A percentile compares a stretch with the other conserved stretches of the same genome.
Conservation (phyloP, 257 asterid species). For the Orobanche coerulescens region DNA sequence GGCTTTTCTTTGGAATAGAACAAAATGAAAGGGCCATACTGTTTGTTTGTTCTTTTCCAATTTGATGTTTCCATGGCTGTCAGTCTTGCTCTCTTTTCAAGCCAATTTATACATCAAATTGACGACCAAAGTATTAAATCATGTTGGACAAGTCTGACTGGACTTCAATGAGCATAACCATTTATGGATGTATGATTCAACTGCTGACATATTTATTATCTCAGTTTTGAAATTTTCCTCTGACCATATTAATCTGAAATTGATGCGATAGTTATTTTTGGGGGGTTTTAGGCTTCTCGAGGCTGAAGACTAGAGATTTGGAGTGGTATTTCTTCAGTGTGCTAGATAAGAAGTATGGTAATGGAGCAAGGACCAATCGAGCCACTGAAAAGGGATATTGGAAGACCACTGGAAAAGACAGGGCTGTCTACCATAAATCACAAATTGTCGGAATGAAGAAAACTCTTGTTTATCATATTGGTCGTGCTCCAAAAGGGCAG, state of each 20-base stretch:
- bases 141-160: background rate
- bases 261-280: background rate
- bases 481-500: conserved; percentile 92
- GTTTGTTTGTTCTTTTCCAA: background rate
- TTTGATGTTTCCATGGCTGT: background rate
- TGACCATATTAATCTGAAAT: conserved; percentile 1
- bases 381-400: conserved; percentile 90
- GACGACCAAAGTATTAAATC: background rate
- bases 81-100: background rate
- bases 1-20: background rate
- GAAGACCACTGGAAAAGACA: conserved; percentile 97
- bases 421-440: conserved; percentile 62
- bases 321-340: conserved; percentile 94
- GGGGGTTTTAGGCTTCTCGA: conserved; percentile 49
- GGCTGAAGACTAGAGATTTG: conserved; percentile 64
- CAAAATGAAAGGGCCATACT: no score
- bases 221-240: background rate
- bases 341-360: conserved; percentile 86
- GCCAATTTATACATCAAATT: background rate
- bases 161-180: background rate
- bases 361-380: conserved; percentile 81
- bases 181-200: background rate
- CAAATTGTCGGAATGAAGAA: conserved; percentile 89
- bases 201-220: background rate
- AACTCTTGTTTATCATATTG: conserved; percentile 81